Conservation (phyloP, 306 rosid genomes). For the Vicia villosa region DNA sequence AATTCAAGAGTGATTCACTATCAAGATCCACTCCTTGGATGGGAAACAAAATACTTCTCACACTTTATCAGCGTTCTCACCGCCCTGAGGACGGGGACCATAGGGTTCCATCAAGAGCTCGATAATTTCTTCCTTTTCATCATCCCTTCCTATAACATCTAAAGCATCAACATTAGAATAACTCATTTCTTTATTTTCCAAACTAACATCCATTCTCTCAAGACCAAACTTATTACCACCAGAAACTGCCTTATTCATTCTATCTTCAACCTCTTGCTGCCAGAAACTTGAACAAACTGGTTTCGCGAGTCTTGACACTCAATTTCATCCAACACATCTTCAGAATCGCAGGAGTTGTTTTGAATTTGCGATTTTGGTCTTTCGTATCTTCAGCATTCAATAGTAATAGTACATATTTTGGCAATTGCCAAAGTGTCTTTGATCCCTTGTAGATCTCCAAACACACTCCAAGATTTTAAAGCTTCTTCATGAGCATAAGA, state of each 20-base stretch:
- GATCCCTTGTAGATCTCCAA: not conserved
- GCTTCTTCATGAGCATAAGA: not conserved
- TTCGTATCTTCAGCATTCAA: not conserved
- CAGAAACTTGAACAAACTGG: not conserved
- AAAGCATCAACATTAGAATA: not conserved
- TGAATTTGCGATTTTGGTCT: not conserved
- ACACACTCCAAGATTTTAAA: not conserved
- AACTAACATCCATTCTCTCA: not conserved
- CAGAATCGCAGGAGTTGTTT: not conserved
- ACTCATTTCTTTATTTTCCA: conserved; percentile 9
- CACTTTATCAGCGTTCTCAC: too few relatives aligned
- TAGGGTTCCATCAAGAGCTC: too few relatives aligned
- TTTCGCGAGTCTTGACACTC: not conserved
- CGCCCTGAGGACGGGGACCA: too few relatives aligned
- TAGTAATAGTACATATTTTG: not conserved
- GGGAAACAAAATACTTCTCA: not conserved
- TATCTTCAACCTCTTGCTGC: not conserved
- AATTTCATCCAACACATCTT: not conserved
- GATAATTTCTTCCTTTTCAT: not conserved
- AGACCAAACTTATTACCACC: not conserved
- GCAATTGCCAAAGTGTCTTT: not conserved
- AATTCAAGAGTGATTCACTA: not conserved
- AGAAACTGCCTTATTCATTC: not conserved
- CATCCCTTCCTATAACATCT: conserved; percentile 8
- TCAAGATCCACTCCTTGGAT: not conserved